Evolutionary conservation across 1,284 basidiomycete genomes (phyloP).

Genomic region (Serendipita sp.): DNA sequence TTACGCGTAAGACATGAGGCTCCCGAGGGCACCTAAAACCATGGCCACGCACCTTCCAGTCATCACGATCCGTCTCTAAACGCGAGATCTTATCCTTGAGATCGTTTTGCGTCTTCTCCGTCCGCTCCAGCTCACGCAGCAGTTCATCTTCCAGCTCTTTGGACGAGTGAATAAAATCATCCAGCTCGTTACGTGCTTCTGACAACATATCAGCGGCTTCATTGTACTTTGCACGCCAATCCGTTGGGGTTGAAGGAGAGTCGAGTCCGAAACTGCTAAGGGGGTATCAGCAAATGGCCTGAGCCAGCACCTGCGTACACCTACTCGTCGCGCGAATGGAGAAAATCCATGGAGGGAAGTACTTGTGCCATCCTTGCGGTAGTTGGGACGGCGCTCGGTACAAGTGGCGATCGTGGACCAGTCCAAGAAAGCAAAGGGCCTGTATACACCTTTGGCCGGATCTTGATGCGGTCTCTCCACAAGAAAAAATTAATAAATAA

Average conservation of each 20-base stretch:
- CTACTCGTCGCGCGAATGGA: background rate
- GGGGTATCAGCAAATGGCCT: background rate
- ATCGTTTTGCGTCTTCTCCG: slow-evolving; percentile 75
- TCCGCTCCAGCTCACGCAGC: slow-evolving; percentile 75
- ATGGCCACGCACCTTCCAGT: slow-evolving; percentile 65
- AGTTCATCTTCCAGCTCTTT: slow-evolving; percentile 89
- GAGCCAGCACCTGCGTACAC: background rate
- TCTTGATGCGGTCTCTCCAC: background rate
- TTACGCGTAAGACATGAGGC: slow-evolving; percentile 21
- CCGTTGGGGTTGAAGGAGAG: slow-evolving; percentile 18
- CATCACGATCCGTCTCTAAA: slow-evolving; percentile 70
- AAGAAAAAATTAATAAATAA: too few relatives aligned
- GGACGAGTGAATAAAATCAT: slow-evolving; percentile 82
- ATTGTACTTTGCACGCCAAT: slow-evolving; percentile 76
- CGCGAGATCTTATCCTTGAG: slow-evolving; percentile 60
- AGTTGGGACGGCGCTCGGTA: background rate
- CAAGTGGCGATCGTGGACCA: background rate
- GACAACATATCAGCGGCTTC: slow-evolving; percentile 73
- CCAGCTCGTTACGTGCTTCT: slow-evolving; percentile 75
- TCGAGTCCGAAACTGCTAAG: background rate
- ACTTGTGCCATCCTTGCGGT: background rate
- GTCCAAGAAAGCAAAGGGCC: background rate
- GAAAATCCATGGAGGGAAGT: background rate
- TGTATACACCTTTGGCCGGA: background rate
- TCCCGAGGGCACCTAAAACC: slow-evolving; percentile 73